phyloP scores from a whole-genome alignment of 305 asterid species.

The Solanum hybrid region DNA sequence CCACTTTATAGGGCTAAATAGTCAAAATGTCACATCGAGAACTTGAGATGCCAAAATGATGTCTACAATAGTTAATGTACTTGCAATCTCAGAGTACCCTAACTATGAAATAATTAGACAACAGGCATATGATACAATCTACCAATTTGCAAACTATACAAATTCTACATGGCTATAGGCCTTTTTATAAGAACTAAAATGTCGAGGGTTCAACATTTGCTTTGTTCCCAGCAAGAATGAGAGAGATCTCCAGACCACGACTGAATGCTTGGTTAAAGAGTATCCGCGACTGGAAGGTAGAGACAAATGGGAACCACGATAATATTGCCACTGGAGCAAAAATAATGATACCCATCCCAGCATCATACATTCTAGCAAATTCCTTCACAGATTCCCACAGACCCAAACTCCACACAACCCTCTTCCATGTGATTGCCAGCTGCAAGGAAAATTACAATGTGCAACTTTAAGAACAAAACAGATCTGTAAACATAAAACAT shows the following conservation, averaged over 20 bases:
- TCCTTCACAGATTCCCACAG: slow-evolving; percentile 96
- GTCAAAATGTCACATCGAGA: neutral
- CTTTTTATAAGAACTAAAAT: slow-evolving; percentile 17
- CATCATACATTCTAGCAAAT: slow-evolving; percentile 96
- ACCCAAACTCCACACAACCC: slow-evolving; percentile 62
- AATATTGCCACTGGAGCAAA: slow-evolving; percentile 83
- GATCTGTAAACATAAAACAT: neutral
- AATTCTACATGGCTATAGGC: neutral
- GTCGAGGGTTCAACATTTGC: slow-evolving; percentile 72
- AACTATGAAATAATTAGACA: neutral
- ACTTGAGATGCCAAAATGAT: neutral
- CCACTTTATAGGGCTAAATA: neutral
- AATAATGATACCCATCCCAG: slow-evolving; percentile 90
- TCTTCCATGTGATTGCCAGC: slow-evolving; percentile 89
- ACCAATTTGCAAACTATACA: neutral
- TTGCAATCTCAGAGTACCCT: neutral
- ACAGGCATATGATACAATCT: slow-evolving; percentile 1
- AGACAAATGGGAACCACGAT: slow-evolving; percentile 96
- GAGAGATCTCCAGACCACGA: slow-evolving; percentile 96
- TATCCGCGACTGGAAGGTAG: slow-evolving; percentile 96
- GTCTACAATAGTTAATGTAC: neutral
- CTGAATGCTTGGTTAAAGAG: slow-evolving; percentile 99
- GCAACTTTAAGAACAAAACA: neutral
- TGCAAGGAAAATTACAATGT: slow-evolving; percentile 14
- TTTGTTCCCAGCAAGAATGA: slow-evolving; percentile 97